Conservation (phyloP, 257 asterid genomes). For the Petunia secreta region DNA sequence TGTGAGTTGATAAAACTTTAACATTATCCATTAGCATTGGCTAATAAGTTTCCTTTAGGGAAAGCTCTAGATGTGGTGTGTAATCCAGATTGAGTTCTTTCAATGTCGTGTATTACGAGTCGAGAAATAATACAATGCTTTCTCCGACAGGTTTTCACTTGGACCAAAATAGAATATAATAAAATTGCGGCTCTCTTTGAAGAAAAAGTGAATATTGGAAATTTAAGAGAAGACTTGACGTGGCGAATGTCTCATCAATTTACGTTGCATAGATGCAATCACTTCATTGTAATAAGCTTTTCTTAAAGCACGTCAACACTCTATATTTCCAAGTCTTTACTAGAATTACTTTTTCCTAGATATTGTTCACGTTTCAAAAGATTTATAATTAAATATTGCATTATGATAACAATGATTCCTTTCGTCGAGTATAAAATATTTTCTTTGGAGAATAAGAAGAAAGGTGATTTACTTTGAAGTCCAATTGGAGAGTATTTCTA, state of each 20-base stretch:
- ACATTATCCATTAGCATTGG: neutral
- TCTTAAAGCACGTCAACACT: neutral
- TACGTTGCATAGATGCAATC: conserved; percentile 16
- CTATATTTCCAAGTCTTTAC: conserved; percentile 14
- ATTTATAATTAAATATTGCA: neutral
- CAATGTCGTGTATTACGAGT: neutral
- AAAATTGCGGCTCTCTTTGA: neutral
- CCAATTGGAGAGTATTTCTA: no score
- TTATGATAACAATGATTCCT: neutral
- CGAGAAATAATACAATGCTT: neutral
- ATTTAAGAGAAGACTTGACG: conserved; percentile 3
- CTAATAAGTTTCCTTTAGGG: neutral
- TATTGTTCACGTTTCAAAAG: neutral
- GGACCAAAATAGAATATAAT: neutral
- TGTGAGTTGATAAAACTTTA: neutral
- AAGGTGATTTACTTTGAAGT: neutral
- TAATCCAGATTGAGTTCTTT: neutral
- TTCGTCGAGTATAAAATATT: neutral
- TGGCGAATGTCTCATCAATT: neutral
- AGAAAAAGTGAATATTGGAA: neutral
- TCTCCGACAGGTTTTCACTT: neutral
- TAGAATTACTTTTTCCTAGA: neutral
- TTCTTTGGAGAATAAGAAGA: neutral
- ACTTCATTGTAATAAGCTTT: neutral
- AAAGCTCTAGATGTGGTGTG: neutral